These are phyloP conservation scores for Xylariaceae sp. DNA, from an alignment of 2,329 filamentous ascomycete genomes.

Conservation along the genomic window DNA sequence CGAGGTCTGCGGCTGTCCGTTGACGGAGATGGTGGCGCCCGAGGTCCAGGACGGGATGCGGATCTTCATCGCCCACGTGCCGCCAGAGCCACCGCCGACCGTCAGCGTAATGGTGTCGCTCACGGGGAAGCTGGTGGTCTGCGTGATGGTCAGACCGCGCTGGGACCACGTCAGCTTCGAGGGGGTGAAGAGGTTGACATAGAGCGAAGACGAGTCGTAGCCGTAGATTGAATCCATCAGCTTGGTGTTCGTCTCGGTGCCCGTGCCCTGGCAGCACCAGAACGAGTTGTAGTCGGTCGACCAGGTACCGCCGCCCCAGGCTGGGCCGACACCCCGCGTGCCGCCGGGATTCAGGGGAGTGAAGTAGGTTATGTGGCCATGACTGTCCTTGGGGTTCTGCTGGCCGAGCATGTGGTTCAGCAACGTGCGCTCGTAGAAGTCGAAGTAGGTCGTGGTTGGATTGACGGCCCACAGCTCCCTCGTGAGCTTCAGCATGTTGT, in stretches of 20 bases:
- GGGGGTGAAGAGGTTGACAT: conserved; percentile 45
- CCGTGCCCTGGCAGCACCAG: conserved; percentile 36
- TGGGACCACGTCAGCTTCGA: conserved; percentile 41
- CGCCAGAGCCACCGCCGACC: conserved; percentile 31
- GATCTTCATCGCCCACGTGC: conserved; percentile 32
- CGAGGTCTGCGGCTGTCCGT: conserved; percentile 32
- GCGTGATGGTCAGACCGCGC: conserved; percentile 35
- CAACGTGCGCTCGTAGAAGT: conserved; percentile 47
- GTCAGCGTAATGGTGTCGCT: conserved; percentile 36
- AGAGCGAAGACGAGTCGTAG: conserved; percentile 36
- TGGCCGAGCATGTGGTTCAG: conserved; percentile 47
- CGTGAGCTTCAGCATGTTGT: conserved; percentile 53
- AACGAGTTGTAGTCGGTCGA: conserved; percentile 34
- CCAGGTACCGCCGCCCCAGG: conserved; percentile 50
- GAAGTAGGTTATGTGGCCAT: conserved; percentile 50
- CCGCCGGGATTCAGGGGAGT: conserved; percentile 44
- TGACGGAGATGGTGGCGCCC: conserved; percentile 36
- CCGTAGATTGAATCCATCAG: conserved; percentile 49
- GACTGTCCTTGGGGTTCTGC: conserved; percentile 38
- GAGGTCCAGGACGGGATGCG: conserved; percentile 44
- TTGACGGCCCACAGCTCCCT: conserved; percentile 44
- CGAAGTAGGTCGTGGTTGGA: conserved; percentile 42
- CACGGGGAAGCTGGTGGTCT: conserved; percentile 40
- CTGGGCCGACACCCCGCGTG: conserved; percentile 43
- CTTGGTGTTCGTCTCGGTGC: conserved; percentile 49